Conservation (phyloP, 352 stramenopile species). For the Lagenidium sp. region DNA sequence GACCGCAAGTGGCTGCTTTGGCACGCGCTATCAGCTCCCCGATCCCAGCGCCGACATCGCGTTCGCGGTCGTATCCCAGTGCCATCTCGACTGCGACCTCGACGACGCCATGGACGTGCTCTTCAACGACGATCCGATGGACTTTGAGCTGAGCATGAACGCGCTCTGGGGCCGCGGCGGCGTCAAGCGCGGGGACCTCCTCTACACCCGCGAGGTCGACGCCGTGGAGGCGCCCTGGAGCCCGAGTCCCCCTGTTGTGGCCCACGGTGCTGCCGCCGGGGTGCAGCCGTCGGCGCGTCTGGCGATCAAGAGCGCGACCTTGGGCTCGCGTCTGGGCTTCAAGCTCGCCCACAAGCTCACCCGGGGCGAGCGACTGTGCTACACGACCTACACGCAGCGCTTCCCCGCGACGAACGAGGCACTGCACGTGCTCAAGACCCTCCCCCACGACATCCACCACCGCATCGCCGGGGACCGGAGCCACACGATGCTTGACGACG, state of each 20-base stretch:
- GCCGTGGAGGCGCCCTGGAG: no score
- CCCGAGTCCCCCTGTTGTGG: no score
- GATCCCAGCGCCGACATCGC: conserved; percentile 26
- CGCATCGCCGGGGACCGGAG: conserved; percentile 15
- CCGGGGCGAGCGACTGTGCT: conserved; percentile 45
- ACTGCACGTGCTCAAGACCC: conserved; percentile 58
- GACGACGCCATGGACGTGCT: conserved; percentile 49
- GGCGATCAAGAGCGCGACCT: conserved; percentile 35
- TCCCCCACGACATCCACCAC: conserved; percentile 36
- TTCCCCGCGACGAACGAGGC: conserved; percentile 29
- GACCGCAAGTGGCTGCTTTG: conserved; percentile 8
- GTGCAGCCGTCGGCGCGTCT: neutral
- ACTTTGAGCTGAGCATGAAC: conserved; percentile 46
- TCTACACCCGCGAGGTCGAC: conserved; percentile 26
- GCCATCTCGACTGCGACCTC: conserved; percentile 40
- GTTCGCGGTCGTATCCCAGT: conserved; percentile 46
- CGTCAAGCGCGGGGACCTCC: conserved; percentile 39
- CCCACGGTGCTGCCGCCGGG: no score
- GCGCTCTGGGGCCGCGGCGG: conserved; percentile 47
- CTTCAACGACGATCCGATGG: conserved; percentile 43
- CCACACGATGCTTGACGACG: conserved; percentile 17
- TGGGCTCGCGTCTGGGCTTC: conserved; percentile 25
- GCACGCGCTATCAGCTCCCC: conserved; percentile 27
- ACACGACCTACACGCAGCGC: conserved; percentile 42
- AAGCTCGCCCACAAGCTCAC: conserved; percentile 18